phyloP scores from a whole-genome alignment of 768 basidiomycete genomes.

The Lentinus tigrinus region DNA sequence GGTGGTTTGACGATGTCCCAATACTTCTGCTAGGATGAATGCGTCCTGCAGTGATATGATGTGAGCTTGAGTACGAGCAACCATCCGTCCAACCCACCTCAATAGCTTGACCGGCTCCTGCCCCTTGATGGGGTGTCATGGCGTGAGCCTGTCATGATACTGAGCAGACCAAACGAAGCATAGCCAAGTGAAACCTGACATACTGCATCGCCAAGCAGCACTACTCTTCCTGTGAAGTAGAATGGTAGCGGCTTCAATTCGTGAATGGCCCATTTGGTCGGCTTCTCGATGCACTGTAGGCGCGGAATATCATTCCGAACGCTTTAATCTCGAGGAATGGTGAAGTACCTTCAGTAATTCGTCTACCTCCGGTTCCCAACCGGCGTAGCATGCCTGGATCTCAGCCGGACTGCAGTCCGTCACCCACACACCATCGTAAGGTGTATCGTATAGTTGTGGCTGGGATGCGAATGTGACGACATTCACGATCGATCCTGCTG shows the following conservation, averaged over 20 bases:
- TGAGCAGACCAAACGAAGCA: not conserved
- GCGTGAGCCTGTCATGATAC: constrained; percentile 29
- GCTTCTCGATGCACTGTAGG: constrained; percentile 25
- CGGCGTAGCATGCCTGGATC: constrained; percentile 25
- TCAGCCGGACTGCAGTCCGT: constrained; percentile 23
- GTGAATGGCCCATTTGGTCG: constrained; percentile 33
- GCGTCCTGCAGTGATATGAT: constrained; percentile 26
- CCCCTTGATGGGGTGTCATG: constrained; percentile 33
- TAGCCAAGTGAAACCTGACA: not conserved
- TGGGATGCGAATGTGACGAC: constrained; percentile 43
- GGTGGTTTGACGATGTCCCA: constrained; percentile 25
- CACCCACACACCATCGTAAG: constrained; percentile 27
- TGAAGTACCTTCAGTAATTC: constrained; percentile 23
- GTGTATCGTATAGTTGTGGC: constrained; percentile 32
- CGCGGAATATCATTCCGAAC: not conserved
- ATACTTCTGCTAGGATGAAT: constrained; percentile 28
- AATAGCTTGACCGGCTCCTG: constrained; percentile 35
- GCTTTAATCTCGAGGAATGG: not conserved
- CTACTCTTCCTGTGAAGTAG: constrained; percentile 25
- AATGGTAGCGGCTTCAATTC: constrained; percentile 27
- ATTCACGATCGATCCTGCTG: constrained; percentile 43
- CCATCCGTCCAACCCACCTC: constrained; percentile 23
- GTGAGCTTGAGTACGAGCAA: not conserved
- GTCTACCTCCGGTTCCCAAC: constrained; percentile 32
- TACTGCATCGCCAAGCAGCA: constrained; percentile 33